Conservation (phyloP, 768 basidiomycete genomes). For the Psilocybe sp. region DNA sequence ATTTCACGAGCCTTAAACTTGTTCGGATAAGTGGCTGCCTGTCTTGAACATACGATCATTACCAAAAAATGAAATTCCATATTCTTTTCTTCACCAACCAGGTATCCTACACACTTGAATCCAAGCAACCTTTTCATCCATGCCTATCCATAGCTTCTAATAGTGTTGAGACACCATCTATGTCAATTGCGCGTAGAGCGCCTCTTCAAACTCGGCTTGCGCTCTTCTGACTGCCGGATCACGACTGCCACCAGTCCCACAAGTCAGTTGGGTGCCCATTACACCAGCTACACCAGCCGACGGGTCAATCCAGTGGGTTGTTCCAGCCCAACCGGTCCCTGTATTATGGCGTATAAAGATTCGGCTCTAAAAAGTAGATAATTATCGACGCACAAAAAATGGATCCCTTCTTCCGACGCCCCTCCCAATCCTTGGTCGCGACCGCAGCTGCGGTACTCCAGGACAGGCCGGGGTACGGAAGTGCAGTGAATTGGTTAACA, state of each 20-base stretch:
- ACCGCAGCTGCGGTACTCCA: constrained; percentile 28
- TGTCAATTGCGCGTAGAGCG: neutral
- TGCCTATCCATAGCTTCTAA: too few relatives aligned
- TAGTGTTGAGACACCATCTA: too few relatives aligned
- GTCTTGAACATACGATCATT: too few relatives aligned
- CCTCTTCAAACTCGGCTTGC: constrained; percentile 1
- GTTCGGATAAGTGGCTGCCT: too few relatives aligned
- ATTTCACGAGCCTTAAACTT: too few relatives aligned
- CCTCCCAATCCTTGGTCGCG: constrained; percentile 21
- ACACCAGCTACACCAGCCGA: constrained; percentile 20
- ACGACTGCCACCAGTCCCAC: neutral
- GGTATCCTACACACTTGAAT: too few relatives aligned
- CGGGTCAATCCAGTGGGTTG: constrained; percentile 20
- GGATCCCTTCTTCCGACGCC: constrained; percentile 26
- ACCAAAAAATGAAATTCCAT: too few relatives aligned
- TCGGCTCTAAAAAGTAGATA: neutral
- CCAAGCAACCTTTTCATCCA: too few relatives aligned
- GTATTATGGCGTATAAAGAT: neutral
- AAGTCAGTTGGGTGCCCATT: constrained; percentile 15
- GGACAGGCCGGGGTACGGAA: constrained; percentile 11
- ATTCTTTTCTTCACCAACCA: too few relatives aligned
- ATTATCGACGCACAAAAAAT: constrained; percentile 22
- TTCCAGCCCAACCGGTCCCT: constrained; percentile 25
- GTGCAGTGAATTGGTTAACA: constrained; percentile 1
- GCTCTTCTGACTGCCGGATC: constrained; percentile 1